Evolutionary conservation across 495 filamentous ascomycete species (phyloP).

Genomic region (Aspergillus mulundensis): DNA sequence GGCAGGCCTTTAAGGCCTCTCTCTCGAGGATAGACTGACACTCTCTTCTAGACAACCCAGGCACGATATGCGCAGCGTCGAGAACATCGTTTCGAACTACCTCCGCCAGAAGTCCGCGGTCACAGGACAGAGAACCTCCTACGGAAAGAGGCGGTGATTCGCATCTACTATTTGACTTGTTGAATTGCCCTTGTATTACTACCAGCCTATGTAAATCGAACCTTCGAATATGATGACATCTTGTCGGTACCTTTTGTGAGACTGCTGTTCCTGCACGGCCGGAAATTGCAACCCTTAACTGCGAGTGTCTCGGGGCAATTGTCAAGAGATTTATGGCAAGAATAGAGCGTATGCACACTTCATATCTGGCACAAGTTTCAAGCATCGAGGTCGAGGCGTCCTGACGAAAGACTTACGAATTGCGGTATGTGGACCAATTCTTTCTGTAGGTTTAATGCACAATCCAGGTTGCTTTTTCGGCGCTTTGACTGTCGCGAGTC

Average conservation of each 20-base stretch:
- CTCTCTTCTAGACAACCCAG: constrained; percentile 47
- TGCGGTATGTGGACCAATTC: background rate
- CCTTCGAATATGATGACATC: constrained; percentile 9
- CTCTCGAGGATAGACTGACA: constrained; percentile 1
- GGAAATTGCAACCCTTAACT: background rate
- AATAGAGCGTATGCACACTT: no score
- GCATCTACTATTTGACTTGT: constrained; percentile 23
- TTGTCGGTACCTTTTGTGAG: constrained; percentile 7
- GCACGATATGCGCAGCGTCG: constrained; percentile 67
- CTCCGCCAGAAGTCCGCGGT: constrained; percentile 55
- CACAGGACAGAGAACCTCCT: constrained; percentile 22
- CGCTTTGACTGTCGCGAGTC: no score
- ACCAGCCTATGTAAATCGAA: constrained; percentile 30
- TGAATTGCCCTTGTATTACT: constrained; percentile 34
- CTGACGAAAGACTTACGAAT: background rate
- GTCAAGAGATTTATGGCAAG: no score
- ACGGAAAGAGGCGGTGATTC: constrained; percentile 22
- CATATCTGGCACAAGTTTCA: no score
- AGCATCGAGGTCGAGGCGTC: background rate
- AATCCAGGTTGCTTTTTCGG: background rate
- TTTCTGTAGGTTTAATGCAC: background rate
- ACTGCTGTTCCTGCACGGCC: background rate
- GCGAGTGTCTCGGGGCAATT: background rate
- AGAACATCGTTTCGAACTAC: constrained; percentile 68
- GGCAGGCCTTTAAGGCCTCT: background rate